Conservation (phyloP, 2,329 filamentous ascomycete species). For the Ophiostoma australiae region DNA sequence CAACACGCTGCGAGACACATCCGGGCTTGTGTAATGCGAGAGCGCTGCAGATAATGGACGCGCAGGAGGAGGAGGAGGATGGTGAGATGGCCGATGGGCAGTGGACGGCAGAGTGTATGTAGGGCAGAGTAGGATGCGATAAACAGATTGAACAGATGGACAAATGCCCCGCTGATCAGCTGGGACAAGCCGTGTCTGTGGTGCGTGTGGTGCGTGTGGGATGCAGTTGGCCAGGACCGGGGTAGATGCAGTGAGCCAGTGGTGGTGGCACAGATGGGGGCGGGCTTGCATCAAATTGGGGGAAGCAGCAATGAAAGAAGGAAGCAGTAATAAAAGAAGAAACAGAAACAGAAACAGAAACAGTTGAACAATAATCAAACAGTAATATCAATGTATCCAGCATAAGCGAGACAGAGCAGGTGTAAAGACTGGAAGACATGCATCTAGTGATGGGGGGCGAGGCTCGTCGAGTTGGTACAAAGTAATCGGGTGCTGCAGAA, state of each 20-base stretch:
- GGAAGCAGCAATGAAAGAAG: not conserved
- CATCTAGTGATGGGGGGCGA: too few species aligned
- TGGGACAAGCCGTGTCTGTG: not conserved
- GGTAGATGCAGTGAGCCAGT: conserved; percentile 13
- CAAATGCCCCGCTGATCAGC: not conserved
- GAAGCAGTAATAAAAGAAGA: not conserved
- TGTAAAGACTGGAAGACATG: too few species aligned
- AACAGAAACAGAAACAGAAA: too few species aligned
- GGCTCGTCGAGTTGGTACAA: too few species aligned
- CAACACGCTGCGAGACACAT: not conserved
- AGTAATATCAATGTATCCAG: too few species aligned
- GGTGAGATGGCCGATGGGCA: too few species aligned
- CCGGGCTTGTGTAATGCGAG: conserved; percentile 2
- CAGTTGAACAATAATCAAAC: too few species aligned
- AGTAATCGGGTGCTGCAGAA: too few species aligned
- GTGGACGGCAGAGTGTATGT: not conserved
- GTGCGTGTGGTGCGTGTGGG: not conserved
- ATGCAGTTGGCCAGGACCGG: not conserved
- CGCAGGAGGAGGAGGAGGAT: too few species aligned
- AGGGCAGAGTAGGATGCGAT: not conserved
- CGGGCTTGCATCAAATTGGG: too few species aligned
- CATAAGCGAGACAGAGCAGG: not conserved
- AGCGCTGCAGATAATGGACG: not conserved
- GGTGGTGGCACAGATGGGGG: not conserved
- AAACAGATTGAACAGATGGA: not conserved